Base-by-base conservation (phyloP, 345 rosid genomes). In the Eucalyptus erythrocorys region DNA sequence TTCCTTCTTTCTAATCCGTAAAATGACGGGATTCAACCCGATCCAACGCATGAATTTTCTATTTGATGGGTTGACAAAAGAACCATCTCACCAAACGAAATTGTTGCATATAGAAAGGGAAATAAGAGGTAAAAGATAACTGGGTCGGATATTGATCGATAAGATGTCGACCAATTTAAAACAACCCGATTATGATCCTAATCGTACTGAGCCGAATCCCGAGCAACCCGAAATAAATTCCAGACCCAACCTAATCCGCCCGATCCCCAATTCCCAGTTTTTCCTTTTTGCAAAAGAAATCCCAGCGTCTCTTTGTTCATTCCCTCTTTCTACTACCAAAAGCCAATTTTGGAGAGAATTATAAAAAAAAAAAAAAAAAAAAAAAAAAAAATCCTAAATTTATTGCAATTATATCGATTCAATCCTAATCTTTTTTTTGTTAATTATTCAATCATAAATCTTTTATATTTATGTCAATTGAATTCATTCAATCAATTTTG, bases 381-480 rank as follows among this genome's bases (percentile, higher is more conserved):
- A 1, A 1, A 51, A 19, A 51, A 43, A 43, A 51, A 51, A 51
- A 19, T 51, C 57, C 1, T 51, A 1, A 7, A 7, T 3, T 1
- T 51, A 51, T 51, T 51, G 2, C 0, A 51, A 51, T 51, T 19
- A 3, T 51, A 0, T 2, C 0, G 7, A 51, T 51, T 51, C 24
- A 0, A 0, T 3, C 0, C 0, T 51, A 51, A 51, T 17, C 9
- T 51, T 51, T 51, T 51, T 7, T 51, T 19, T 0, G n/a, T 19
- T 3, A 19, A 19, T 19, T 7, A 19, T 19, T 7, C 24, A 51
- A 19, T 19, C 26, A 1, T 19, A 51, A 19, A 19, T 0, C 0
- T 51, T 51, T 51, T 51, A 51, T 0, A 51, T 51, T 51, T 51
- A 4, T 19, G 2, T 1, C 2, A 51, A 51, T 51, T 7, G 57